Conservation (phyloP, 2,329 filamentous ascomycete species). For the Hansfordia pulvinata region DNA sequence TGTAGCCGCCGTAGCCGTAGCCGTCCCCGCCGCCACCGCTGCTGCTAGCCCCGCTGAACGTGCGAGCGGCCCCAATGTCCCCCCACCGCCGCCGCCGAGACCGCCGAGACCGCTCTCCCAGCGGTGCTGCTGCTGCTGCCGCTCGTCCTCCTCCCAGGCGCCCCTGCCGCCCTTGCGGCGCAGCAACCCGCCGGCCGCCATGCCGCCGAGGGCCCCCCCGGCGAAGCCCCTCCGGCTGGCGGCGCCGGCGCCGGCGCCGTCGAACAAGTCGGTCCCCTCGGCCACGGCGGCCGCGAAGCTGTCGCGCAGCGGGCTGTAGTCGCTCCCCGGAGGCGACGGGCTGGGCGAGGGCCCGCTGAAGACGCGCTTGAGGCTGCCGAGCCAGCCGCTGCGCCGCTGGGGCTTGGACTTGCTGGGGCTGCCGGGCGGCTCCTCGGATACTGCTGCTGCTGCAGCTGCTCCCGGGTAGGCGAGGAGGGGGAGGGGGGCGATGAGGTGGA, state of each 20-base stretch:
- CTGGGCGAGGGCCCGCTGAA: conserved; percentile 32
- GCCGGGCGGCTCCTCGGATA: conserved; percentile 22
- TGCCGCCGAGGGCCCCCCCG: conserved; percentile 30
- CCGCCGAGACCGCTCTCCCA: conserved; percentile 15
- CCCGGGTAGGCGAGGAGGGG: no score
- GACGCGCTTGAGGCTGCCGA: conserved; percentile 54
- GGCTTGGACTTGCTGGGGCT: conserved; percentile 45
- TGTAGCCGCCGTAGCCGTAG: conserved; percentile 1
- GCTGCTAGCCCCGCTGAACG: conserved; percentile 14
- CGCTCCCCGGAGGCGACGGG: conserved; percentile 11
- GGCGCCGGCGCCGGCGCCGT: no score
- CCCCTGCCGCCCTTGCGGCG: conserved; percentile 40
- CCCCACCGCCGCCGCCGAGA: conserved; percentile 10
- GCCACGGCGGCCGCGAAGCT: conserved; percentile 18
- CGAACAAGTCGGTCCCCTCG: conserved; percentile 25
- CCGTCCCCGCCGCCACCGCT: conserved; percentile 2
- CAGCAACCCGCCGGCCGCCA: conserved; percentile 29
- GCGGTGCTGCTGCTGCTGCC: no score
- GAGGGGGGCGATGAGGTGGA: no score
- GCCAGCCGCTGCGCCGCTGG: conserved; percentile 47
- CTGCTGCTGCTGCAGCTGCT: no score
- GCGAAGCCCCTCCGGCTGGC: conserved; percentile 23
- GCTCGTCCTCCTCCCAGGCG: conserved; percentile 38
- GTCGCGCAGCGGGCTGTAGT: conserved; percentile 14
- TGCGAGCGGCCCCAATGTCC: no score